Percentiles rank a stretch among this genome's conserved stretches.
phyloP scores from a whole-genome alignment of 2,329 filamentous ascomycete species.

The Neofusicoccum parvum region DNA sequence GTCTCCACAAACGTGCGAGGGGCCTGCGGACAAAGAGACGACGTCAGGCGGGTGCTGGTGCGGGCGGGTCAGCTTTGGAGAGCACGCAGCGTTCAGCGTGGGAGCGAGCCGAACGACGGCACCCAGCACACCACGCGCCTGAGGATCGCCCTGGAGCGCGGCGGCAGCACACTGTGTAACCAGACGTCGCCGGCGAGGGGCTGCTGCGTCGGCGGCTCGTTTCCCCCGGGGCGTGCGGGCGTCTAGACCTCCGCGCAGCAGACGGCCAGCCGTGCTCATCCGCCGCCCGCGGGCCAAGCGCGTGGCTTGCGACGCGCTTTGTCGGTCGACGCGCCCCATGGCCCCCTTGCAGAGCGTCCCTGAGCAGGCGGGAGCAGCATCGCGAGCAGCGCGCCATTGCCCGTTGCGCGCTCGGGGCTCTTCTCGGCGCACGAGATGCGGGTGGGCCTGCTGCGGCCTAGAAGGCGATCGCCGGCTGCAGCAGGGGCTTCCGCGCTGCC shows the following conservation, averaged over 20 bases:
- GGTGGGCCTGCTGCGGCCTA: neutral
- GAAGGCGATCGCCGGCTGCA: constrained; percentile 1
- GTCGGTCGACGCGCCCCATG: neutral
- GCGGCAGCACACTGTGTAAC: constrained; percentile 1
- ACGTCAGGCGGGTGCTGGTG: constrained; percentile 2
- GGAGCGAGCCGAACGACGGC: neutral
- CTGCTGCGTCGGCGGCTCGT: neutral
- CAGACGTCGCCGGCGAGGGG: neutral
- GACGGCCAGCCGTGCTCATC: neutral
- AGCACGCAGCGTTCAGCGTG: neutral
- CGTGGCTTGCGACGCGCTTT: constrained; percentile 7
- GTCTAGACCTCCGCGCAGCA: neutral
- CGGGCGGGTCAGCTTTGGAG: neutral
- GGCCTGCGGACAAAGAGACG: constrained; percentile 3
- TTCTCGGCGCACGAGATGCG: neutral
- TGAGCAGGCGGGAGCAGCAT: neutral
- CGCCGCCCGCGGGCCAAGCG: neutral
- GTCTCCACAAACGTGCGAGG: constrained; percentile 15
- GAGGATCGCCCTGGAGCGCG: constrained; percentile 1
- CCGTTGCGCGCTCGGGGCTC: neutral
- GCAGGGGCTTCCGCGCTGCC: constrained; percentile 5
- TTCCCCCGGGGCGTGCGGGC: neutral
- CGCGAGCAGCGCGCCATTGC: neutral
- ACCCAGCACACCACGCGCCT: neutral
- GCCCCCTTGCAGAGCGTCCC: neutral